Evolutionary conservation across 1,139 yeast species (phyloP).

Genomic region (Maudiozyma humilis): DNA sequence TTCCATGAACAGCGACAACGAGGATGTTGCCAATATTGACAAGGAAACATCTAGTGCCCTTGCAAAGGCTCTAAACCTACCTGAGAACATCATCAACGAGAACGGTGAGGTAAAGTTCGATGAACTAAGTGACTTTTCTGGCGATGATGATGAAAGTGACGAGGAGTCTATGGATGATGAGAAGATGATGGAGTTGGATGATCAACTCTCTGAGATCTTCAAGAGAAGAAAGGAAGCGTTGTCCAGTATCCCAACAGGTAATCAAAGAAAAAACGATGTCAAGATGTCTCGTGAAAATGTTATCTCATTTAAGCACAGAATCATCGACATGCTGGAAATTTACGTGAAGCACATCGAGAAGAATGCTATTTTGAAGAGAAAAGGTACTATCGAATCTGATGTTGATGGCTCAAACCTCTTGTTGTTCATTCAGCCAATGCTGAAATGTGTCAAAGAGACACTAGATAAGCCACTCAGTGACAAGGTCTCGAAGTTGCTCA

Average conservation of each 20-base stretch:
- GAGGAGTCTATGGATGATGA: constrained; percentile 84
- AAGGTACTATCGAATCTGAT: neutral
- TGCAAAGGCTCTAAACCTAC: constrained; percentile 71
- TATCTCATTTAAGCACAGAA: constrained; percentile 67
- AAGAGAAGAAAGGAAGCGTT: constrained; percentile 67
- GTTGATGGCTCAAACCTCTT: constrained; percentile 25
- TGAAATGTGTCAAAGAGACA: constrained; percentile 56
- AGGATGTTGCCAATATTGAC: constrained; percentile 44
- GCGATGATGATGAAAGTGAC: constrained; percentile 50
- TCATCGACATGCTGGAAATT: constrained; percentile 66
- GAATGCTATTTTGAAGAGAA: constrained; percentile 9
- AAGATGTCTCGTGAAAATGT: constrained; percentile 72
- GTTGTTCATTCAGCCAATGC: constrained; percentile 48
- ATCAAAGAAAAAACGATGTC: constrained; percentile 61
- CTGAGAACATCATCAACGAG: constrained; percentile 39
- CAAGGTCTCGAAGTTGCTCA: constrained; percentile 66
- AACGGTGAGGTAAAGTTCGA: constrained; percentile 45
- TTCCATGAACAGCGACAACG: constrained; percentile 27
- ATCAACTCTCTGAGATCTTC: constrained; percentile 73
- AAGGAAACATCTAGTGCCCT: constrained; percentile 58
- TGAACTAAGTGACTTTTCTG: constrained; percentile 43
- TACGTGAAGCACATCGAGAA: constrained; percentile 38
- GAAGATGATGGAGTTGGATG: constrained; percentile 93
- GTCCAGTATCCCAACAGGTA: constrained; percentile 46
- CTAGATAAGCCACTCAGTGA: constrained; percentile 61